Evolutionary conservation across 495 filamentous ascomycete species (phyloP), one percentile per base, ranked within the genome.

Genomic region (Clohesyomyces aquaticus): DNA sequence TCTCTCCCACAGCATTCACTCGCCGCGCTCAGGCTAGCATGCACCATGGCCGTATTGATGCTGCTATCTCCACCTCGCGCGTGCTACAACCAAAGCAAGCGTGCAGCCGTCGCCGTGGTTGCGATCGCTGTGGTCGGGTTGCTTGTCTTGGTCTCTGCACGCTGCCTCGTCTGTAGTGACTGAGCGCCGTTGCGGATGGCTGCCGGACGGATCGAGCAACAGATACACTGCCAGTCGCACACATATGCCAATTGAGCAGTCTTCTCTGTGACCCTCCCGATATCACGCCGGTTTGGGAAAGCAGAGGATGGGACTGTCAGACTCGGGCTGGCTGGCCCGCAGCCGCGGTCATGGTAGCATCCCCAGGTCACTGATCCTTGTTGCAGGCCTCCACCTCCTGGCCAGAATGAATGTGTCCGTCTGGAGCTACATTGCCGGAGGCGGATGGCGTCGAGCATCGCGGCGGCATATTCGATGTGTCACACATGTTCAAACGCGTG

Each of bases 271-370:
- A 66, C 58, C 42, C 41, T 67, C 54, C 25, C 32, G 47, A 45
- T 29, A 63, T 27, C 26, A 29, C 23, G 27, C 47, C 41, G 55
- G 32, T 42, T 16, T 28, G 59, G 54, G 38, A 59, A 50, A 18
- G 16, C 18, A 48, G n/a, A 18, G 3, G 38, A 59, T 19, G n/a
- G 18, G 18, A 11, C 55, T 60, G 66, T 65, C 61, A 55, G 19
- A 62, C 61, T 32, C 52, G 59, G 67, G 54, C 63, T 67, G 59
- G 53, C 49, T 67, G 55, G 35, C 55, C 67, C 67, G 67, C 63
- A 66, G 55, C 67, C 67, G 67, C 63, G 67, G 67, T 21, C 58
- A 67, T 67, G 67, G 67, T 67, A 63, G 54, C 63, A 70, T 66
- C 47, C 47, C 67, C 21, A 28, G 59, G 63, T 52, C 57, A 47